Base-by-base conservation (phyloP, 768 basidiomycete genomes). In the Panaeolus cyanescens region DNA sequence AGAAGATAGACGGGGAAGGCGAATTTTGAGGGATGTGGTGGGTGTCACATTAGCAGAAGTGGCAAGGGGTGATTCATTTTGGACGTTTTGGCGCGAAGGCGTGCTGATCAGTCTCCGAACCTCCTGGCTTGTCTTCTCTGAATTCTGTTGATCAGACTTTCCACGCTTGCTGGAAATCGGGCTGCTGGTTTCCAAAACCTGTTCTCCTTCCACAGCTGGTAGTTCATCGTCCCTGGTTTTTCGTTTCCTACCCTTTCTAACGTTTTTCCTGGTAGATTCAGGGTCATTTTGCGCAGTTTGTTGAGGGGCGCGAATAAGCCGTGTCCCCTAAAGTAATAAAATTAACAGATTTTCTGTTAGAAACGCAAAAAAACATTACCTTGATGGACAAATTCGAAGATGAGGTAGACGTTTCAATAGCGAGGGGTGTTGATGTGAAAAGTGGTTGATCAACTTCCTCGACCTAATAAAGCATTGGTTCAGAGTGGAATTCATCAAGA, bases 1-100 rank as follows among this genome's bases (percentile, higher is more conserved):
- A 15, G 30, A 25, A 30, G 37, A 58, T 58, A 83, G 71, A n/a
- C 78, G 78, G 17, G 83, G 83, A 56, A 85, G 78, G 36, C 84
- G 80, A 55, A 85, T 85, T 67, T 84, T 84, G 56, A 85, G 79
- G 22, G 82, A 80, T n/a, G 83, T 81, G 0, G 81, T 77, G 32
- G 73, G 64, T 13, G 78, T 73, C 31, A 74, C 69, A 50, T 66
- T 61, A 57, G 62, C 62, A 55, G 69, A 61, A 5, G 67, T 62
- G 33, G 67, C 64, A 17, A 70, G 64, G 15, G 66, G 62, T 42
- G 60, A 62, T 31, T 60, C 63, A 32, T 60, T 50, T 12, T 53
- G 25, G 25, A 54, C 61, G 53, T 61, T 32, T 59, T 66, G 68
- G 22, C 68, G 70, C 17, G 70, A 73, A 42, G 79, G 78, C 34